These are phyloP conservation scores for Batkoa obscura DNA, from an alignment of 371 early-diverging fungal genomes.

Conservation along the genomic window DNA sequence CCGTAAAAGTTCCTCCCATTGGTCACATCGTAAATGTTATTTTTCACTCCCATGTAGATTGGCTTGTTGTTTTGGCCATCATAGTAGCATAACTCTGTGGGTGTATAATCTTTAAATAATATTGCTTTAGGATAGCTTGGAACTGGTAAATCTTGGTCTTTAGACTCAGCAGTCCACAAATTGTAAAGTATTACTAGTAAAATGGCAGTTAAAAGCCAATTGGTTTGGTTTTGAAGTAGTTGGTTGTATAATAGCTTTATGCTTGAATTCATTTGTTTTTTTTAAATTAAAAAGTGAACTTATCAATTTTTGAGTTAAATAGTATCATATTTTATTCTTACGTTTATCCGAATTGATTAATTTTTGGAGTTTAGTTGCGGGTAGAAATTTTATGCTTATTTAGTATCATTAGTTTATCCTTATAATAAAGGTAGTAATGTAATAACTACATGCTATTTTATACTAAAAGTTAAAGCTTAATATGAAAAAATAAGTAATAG, in stretches of 20 bases:
- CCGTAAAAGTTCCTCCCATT: constrained; percentile 75
- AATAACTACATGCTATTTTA: too few species aligned
- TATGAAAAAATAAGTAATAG: too few species aligned
- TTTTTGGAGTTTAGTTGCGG: too few species aligned
- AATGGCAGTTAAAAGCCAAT: background rate
- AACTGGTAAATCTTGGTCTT: background rate
- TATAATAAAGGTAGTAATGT: too few species aligned
- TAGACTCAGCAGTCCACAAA: background rate
- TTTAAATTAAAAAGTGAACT: too few species aligned
- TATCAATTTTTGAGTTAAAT: too few species aligned
- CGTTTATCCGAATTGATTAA: too few species aligned
- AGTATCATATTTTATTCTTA: too few species aligned
- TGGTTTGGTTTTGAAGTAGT: background rate
- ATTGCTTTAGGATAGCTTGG: constrained; percentile 21
- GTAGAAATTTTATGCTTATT: too few species aligned
- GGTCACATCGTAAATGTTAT: constrained; percentile 77
- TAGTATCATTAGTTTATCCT: too few species aligned
- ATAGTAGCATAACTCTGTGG: constrained; percentile 37
- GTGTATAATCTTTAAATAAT: constrained; percentile 44
- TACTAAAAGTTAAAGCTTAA: too few species aligned
- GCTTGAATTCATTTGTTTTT: too few species aligned
- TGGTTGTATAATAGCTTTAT: background rate
- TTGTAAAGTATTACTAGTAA: background rate
- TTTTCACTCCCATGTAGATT: constrained; percentile 64
- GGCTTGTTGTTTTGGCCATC: constrained; percentile 20